Evolutionary conservation across 2,329 filamentous ascomycete genomes (phyloP), one percentile per base, ranked within the genome.

Genomic region (Fusarium compactum): DNA sequence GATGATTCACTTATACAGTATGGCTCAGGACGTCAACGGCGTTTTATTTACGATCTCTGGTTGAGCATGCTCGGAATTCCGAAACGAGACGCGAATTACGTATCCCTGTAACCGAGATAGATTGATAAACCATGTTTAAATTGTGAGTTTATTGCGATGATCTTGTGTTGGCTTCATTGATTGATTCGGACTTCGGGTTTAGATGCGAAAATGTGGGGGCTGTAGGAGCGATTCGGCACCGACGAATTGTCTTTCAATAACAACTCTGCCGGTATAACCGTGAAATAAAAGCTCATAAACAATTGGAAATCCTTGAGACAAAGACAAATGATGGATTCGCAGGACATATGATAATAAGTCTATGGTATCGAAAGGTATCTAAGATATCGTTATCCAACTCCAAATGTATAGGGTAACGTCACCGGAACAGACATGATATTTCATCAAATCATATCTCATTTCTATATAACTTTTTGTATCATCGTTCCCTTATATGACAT

Each of bases 401-500:
- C 1, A 24, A 10, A 8, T 9, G 30, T 67, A 47, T 20, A 67
- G 57, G 57, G 64, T 67, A 67, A 24, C 30, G 16, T 20, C 18
- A 24, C 14, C 29, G 18, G 24, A 27, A 34, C 10, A 27, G 16
- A 51, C 14, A 57, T 30, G 29, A 38, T 18, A 14, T 20, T 62
- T 57, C 57, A 40, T 61, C 34, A 63, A 50, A 41, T 62, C 50
- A 45, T 61, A 52, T 38, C 38, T 69, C 63, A 45, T 71, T 47
- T 46, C 24, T 48, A 66, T 67, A 52, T 38, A 38, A n/a, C 34
- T 53, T 16, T 57, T 64, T 63, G 11, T 43, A 41, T 41, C 10
- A 29, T 53, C 3, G 6, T 34, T 44, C 16, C 22, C 50, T 61
- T 73, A 82, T 55, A 82, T 78, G 9, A 81, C 76, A 66, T 78